Evolutionary conservation across 176 grass and related monocot genomes (phyloP), one percentile per base, ranked within the genome.

Genomic region (Triticum timopheevii): DNA sequence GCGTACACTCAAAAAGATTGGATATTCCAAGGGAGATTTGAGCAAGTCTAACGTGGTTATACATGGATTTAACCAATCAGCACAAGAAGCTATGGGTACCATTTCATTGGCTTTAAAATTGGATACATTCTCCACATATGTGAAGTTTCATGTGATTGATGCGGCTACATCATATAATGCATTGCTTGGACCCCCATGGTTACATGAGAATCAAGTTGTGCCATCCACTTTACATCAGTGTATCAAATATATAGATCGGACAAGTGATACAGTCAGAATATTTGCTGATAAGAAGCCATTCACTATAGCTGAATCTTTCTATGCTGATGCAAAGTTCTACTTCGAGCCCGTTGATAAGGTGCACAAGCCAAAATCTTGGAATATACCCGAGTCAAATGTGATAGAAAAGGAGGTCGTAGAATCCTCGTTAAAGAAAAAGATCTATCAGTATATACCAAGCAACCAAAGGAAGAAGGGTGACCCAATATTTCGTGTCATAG

Each of bases 361-460:
- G 19, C 8, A 33, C 1, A 76, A 76, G 5, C n/a, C 27, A 54
- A 76, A 76, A 9, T 9, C 44, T 1, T 20, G 10, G 2, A 4
- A 8, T 1, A 1, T n/a, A n/a, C 3, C 2, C 5, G 10, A 73
- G 22, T 10, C 19, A 13, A 30, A 16, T 4, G 2, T 33, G 1
- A 1, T 4, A 6, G 6, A 42, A 0, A 22, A 3, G 6, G n/a
- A 35, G 10, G 1, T 0, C 0, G 0, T 5, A 0, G 3, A 61
- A 22, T 40, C 17, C 0, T 35, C 69, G 1, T n/a, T 16, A 22
- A 20, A 0, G 6, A 0, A 10, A 5, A 62, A 64, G 11, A 10
- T 10, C 9, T 75, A 84, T 0, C 72, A 36, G 16, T 75, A 65
- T 17, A 65, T 84, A 34, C 82, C 71, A 34, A 65, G 70, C 0